Conservation (phyloP, 495 filamentous ascomycete species). For the Bryoglossum gracile region DNA sequence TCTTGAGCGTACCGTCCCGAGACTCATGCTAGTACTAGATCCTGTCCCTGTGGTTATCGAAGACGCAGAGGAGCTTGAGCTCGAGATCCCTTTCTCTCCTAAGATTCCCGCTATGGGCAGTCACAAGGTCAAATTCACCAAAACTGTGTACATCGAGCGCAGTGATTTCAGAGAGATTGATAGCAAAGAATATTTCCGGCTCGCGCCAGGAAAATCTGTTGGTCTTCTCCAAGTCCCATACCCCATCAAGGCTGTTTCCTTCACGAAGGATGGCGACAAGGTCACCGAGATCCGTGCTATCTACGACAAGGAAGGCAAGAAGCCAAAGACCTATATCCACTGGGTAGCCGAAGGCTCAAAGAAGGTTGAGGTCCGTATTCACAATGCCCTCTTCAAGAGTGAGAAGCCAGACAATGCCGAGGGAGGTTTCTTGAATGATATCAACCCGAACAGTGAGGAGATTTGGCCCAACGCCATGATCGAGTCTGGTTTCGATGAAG, state of each 20-base stretch:
- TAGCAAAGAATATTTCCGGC: constrained; percentile 82
- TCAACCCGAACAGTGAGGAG: constrained; percentile 79
- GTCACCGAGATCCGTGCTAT: constrained; percentile 63
- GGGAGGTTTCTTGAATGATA: constrained; percentile 72
- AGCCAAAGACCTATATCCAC: constrained; percentile 86
- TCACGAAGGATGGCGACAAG: constrained; percentile 66
- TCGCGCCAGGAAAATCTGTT: constrained; percentile 83
- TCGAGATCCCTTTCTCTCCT: constrained; percentile 57
- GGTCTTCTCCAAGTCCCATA: constrained; percentile 78
- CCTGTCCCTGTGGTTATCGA: constrained; percentile 65
- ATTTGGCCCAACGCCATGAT: constrained; percentile 72
- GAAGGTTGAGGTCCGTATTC: constrained; percentile 73
- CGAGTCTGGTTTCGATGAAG: constrained; percentile 78
- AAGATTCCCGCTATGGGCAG: constrained; percentile 53
- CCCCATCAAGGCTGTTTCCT: constrained; percentile 73
- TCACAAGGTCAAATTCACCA: constrained; percentile 66
- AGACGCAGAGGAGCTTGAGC: constrained; percentile 55
- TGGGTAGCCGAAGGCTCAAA: constrained; percentile 68
- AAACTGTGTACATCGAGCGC: constrained; percentile 85
- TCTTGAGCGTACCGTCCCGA: constrained; percentile 70
- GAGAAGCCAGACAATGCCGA: constrained; percentile 66
- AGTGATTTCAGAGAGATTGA: constrained; percentile 86
- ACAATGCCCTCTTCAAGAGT: constrained; percentile 80
- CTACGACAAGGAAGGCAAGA: constrained; percentile 62
- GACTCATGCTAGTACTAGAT: constrained; percentile 73